These are phyloP conservation scores for Euphorbia corollata DNA, from an alignment of 441 rosid species.

Conservation along the genomic window DNA sequence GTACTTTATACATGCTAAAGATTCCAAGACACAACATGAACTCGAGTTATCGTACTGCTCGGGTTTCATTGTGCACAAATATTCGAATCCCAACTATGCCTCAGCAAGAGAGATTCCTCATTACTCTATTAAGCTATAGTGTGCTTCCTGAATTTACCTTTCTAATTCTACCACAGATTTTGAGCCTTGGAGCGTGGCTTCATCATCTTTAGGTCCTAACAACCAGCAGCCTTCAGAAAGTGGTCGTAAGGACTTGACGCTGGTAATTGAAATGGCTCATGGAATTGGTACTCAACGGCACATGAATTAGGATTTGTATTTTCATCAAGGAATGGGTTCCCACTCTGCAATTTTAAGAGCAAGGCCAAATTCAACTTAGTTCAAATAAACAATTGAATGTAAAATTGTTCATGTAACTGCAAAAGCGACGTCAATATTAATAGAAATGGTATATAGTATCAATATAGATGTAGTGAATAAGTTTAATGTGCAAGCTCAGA, in stretches of 20 bases:
- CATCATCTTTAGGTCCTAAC: constrained; percentile 23
- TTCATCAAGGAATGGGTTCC: constrained; percentile 52
- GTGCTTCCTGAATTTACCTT: neutral
- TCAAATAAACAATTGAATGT: no score
- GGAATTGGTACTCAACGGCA: constrained; percentile 48
- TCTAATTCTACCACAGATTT: neutral
- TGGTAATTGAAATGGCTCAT: constrained; percentile 51
- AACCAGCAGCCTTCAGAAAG: constrained; percentile 71
- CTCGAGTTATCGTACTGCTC: neutral
- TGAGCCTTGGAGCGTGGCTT: neutral
- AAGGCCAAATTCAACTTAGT: no score
- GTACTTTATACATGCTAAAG: neutral
- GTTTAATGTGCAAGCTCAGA: no score
- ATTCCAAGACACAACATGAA: neutral
- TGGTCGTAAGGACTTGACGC: constrained; percentile 65
- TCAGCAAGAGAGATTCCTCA: neutral
- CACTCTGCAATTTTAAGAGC: constrained; percentile 32
- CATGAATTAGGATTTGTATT: constrained; percentile 27
- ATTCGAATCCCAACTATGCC: neutral
- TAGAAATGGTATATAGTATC: no score
- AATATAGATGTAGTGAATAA: no score
- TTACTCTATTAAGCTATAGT: neutral
- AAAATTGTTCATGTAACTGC: no score
- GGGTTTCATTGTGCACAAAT: neutral
- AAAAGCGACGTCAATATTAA: no score